These are phyloP conservation scores for Diaporthe batatas DNA, from an alignment of 2,329 filamentous ascomycete species.

Conservation along the genomic window DNA sequence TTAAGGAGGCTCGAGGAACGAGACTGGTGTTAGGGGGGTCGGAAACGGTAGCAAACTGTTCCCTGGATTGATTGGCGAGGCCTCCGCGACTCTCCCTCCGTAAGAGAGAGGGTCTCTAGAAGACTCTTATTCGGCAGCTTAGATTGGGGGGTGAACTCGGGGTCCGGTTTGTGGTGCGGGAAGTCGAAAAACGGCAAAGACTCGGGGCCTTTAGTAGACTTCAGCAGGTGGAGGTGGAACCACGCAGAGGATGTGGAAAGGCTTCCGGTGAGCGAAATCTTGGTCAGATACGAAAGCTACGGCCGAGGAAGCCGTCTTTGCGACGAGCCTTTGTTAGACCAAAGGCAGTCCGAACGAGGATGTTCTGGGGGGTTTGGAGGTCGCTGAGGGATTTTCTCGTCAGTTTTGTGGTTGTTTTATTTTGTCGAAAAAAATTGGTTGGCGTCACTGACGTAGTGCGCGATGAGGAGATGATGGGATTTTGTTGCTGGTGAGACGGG, in stretches of 20 bases:
- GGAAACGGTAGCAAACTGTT: constrained; percentile 93
- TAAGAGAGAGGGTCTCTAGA: constrained; percentile 98
- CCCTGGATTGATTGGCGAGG: constrained; percentile 92
- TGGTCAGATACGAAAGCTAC: constrained; percentile 74
- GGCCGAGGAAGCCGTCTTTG: constrained; percentile 74
- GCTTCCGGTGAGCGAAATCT: constrained; percentile 77
- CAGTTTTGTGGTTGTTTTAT: constrained; percentile 10
- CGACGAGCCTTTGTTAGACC: constrained; percentile 74
- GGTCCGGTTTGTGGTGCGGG: constrained; percentile 59
- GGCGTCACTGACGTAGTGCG: constrained; percentile 23
- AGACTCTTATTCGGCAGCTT: constrained; percentile 99
- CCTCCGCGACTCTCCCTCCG: constrained; percentile 99
- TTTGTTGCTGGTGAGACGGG: background rate
- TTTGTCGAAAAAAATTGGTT: background rate
- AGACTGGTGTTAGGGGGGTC: constrained; percentile 86
- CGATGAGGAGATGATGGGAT: background rate
- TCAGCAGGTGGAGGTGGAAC: constrained; percentile 69
- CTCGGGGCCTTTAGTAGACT: constrained; percentile 61
- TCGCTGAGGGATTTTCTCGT: constrained; percentile 29
- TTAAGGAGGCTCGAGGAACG: constrained; percentile 43
- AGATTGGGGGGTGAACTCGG: constrained; percentile 71
- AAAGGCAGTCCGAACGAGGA: constrained; percentile 66
- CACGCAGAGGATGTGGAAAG: constrained; percentile 76
- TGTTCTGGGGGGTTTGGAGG: constrained; percentile 29
- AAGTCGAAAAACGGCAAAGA: constrained; percentile 65